A percentile compares a stretch with the other conserved stretches of the same genome.
phyloP scores from a whole-genome alignment of 208 protist species.

The Wallacemonas sp. region DNA sequence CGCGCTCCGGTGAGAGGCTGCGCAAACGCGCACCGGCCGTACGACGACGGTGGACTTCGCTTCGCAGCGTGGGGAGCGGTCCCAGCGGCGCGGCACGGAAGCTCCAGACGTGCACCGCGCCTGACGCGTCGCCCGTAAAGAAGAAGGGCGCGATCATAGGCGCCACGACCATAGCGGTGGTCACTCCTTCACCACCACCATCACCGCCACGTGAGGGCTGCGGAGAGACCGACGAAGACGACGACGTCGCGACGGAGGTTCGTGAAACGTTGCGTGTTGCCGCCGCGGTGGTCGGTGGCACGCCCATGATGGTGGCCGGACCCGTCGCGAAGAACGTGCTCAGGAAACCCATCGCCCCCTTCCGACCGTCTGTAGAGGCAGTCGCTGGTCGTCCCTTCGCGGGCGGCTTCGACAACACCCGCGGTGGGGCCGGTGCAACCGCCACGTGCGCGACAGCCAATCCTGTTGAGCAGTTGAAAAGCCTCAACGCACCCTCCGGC shows the following conservation, averaged over 20 bases:
- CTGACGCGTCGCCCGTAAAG: constrained; percentile 48
- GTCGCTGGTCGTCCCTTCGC: background rate
- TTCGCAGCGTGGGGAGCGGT: constrained; percentile 15
- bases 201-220: too few species aligned
- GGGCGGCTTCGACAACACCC: background rate
- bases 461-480: constrained; percentile 74
- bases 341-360: background rate
- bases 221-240: too few species aligned
- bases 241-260: background rate
- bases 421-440: background rate
- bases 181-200: constrained; percentile 2
- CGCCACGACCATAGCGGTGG: constrained; percentile 45
- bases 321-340: background rate
- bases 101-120: constrained; percentile 47
- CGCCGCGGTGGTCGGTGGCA: background rate
- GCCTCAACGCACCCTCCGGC: constrained; percentile 25
- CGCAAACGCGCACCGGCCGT: background rate
- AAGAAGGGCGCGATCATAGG: constrained; percentile 44
- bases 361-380: too few species aligned
- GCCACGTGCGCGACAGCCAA: constrained; percentile 29
- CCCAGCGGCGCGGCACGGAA: constrained; percentile 30
- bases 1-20: constrained; percentile 5
- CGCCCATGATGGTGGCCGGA: background rate
- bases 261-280: background rate
- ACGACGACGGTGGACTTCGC: background rate